A percentile compares a stretch with the other conserved stretches of the same genome.
These are phyloP conservation scores for Lactifluus rugatus DNA, from an alignment of 768 basidiomycete species.

Conservation along the genomic window DNA sequence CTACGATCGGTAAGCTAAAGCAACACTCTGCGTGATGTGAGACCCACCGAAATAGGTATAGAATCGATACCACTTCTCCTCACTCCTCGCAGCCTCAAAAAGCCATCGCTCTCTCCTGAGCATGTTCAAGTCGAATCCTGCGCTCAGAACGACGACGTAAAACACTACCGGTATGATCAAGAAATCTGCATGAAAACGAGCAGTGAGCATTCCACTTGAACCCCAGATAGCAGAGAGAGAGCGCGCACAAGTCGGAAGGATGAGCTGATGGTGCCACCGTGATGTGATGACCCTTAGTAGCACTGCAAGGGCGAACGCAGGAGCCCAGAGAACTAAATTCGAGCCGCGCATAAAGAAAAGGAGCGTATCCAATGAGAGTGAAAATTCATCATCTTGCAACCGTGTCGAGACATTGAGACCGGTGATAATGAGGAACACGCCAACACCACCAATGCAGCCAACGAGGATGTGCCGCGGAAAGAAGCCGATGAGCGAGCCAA, in stretches of 20 bases:
- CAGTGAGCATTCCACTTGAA: neutral
- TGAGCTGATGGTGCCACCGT: conserved; percentile 73
- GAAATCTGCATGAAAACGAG: conserved; percentile 46
- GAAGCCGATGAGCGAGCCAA: conserved; percentile 85
- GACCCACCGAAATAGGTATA: conserved; percentile 69
- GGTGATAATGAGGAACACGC: conserved; percentile 83
- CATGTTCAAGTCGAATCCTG: conserved; percentile 44
- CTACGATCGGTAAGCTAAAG: conserved; percentile 28
- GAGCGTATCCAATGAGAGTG: conserved; percentile 54
- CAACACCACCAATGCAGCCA: conserved; percentile 96
- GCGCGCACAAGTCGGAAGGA: conserved; percentile 78
- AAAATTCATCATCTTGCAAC: conserved; percentile 68
- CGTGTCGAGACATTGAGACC: conserved; percentile 82
- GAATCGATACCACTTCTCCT: conserved; percentile 70
- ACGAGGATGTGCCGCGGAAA: conserved; percentile 95
- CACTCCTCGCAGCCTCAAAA: conserved; percentile 57
- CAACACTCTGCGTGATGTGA: neutral
- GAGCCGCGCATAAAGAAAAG: conserved; percentile 56
- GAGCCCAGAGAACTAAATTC: conserved; percentile 65
- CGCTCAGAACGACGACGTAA: conserved; percentile 66
- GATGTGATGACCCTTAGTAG: conserved; percentile 72
- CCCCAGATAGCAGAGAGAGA: conserved; percentile 18
- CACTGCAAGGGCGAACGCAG: conserved; percentile 69
- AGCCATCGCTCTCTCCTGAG: conserved; percentile 73
- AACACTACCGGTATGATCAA: conserved; percentile 72